Evolutionary conservation across 768 basidiomycete species (phyloP), one percentile per base, ranked within the genome.

Genomic region (Gautieria morchelliformis): DNA sequence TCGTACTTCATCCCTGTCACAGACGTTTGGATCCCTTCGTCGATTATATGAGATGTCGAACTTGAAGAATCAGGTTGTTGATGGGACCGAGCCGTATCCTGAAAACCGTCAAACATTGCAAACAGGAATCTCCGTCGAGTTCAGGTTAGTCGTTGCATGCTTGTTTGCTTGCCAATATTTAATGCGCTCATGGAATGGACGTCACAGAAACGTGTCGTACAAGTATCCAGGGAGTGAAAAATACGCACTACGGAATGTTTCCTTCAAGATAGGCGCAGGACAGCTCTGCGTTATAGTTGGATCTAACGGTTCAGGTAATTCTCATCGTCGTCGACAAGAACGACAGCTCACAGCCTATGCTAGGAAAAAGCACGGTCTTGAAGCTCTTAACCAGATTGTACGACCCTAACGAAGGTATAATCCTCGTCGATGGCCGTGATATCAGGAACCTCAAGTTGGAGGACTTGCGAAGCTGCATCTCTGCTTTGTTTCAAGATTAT

Each of bases 271-370:
- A 19, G 70, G 72, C 39, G 74, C 74, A 49, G 88, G 89, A 0
- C 85, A 88, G 60, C 77, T 91, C 49, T 89, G 88, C 65, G 87
- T 89, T 40, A 83, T 91, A 41, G 85, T 91, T 1, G 88, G 88
- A 5, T 75, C 75, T 35, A 91, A 91, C 59, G 88, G 88, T 5
- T 87, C 85, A 0, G 88, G 73, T 61, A 27, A 27, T 27, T 27
- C 27, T 5, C 27, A 2, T 5, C 27, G 27, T 27, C 27, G 5
- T 27, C 27, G 2, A 27, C 27, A 27, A 27, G 5, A 27, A 27
- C 27, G 27, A 27, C 27, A 27, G 27, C 27, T 27, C 27, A 27
- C 27, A 5, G 27, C 27, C 27, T 27, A 27, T 27, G 2, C 27
- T 27, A 61, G 60, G 84, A 1, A 91, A 91, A 70, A 86, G 84